A percentile compares a stretch with the other conserved stretches of the same genome.
These are phyloP conservation scores for Blastobotrys illinoisensis DNA, from an alignment of 1,139 yeast genomes.

Conservation along the genomic window DNA sequence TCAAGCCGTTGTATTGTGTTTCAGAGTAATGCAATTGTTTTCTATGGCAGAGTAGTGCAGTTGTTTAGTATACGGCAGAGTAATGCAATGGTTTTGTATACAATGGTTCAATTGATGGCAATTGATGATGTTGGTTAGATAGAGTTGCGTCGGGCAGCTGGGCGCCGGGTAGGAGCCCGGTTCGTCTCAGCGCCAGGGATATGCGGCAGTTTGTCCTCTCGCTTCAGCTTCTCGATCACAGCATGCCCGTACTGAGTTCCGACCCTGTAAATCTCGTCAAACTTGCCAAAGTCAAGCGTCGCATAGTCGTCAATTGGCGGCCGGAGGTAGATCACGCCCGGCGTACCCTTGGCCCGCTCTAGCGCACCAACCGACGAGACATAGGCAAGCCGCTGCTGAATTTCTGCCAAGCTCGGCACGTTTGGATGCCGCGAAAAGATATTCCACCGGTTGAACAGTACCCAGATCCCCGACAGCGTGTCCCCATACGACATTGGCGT, in stretches of 20 bases:
- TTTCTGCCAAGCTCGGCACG: constrained; percentile 92
- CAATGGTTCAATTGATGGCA: too few relatives aligned
- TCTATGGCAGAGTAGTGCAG: too few relatives aligned
- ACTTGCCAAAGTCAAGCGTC: constrained; percentile 86
- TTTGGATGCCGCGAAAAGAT: constrained; percentile 84
- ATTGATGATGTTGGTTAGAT: constrained; percentile 33
- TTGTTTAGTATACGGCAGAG: too few relatives aligned
- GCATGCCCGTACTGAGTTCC: constrained; percentile 72
- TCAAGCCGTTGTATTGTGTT: too few relatives aligned
- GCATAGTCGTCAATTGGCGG: constrained; percentile 94
- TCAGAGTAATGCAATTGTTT: too few relatives aligned
- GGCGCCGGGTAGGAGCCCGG: constrained; percentile 23
- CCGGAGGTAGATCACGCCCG: constrained; percentile 83
- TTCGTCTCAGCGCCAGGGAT: constrained; percentile 48
- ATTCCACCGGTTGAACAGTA: constrained; percentile 78
- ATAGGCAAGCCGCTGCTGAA: constrained; percentile 87
- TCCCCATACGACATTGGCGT: constrained; percentile 92
- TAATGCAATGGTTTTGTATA: background rate
- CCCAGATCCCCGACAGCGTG: constrained; percentile 90
- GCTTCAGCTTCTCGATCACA: constrained; percentile 49
- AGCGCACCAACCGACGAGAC: constrained; percentile 93
- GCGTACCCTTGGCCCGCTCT: constrained; percentile 76
- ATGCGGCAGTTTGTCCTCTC: constrained; percentile 50
- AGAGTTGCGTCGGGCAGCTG: constrained; percentile 54
- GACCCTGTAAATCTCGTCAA: constrained; percentile 79